These are phyloP conservation scores for Cruciata laevipes DNA, from an alignment of 257 asterid species.

Conservation along the genomic window DNA sequence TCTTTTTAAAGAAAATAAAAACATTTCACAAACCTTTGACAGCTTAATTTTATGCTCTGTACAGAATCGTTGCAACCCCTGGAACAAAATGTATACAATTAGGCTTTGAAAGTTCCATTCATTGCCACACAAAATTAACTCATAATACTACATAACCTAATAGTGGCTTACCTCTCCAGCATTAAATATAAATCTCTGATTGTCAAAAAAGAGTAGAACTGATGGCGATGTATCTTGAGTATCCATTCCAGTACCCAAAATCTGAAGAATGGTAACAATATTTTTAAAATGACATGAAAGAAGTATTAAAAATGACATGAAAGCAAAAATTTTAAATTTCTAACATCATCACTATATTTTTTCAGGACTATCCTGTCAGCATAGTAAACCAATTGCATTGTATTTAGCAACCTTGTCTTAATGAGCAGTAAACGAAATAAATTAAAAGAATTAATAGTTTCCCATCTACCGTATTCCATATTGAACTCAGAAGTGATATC, in stretches of 20 bases:
- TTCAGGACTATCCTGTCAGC: neutral
- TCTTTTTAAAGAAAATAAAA: neutral
- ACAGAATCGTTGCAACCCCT: conserved; percentile 98
- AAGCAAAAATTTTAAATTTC: too few relatives aligned
- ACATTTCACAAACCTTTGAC: conserved; percentile 55
- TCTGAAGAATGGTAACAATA: conserved; percentile 44
- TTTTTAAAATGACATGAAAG: neutral
- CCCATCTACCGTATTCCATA: too few relatives aligned
- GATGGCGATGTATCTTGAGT: conserved; percentile 97
- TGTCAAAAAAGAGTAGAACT: conserved; percentile 88
- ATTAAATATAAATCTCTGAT: conserved; percentile 89
- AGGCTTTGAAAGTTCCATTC: neutral
- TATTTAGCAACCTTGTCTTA: too few relatives aligned
- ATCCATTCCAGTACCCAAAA: conserved; percentile 98
- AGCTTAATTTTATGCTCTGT: conserved; percentile 87
- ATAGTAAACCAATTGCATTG: too few relatives aligned
- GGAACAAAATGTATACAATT: conserved; percentile 24
- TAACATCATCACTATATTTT: neutral
- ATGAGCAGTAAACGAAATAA: too few relatives aligned
- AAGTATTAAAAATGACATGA: too few relatives aligned
- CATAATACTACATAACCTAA: neutral
- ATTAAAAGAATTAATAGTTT: too few relatives aligned
- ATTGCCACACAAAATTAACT: conserved; percentile 4
- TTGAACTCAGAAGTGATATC: too few relatives aligned
- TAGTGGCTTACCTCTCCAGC: conserved; percentile 85